phyloP scores from a whole-genome alignment of 164 flowering plant genomes.

The Chloranthus sessilifolius region DNA sequence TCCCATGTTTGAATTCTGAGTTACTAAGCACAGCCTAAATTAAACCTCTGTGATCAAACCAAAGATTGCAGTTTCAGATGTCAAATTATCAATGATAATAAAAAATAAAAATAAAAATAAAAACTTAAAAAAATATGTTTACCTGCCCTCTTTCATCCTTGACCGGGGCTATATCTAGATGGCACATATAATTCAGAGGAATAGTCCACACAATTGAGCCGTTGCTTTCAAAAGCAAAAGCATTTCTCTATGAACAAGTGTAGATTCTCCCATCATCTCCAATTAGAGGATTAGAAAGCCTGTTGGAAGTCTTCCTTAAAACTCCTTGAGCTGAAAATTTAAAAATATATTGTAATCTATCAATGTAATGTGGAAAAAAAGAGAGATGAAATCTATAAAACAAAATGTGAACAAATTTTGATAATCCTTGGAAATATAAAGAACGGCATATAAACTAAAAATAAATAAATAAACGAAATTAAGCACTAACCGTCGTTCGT shows the following conservation, averaged over 20 bases:
- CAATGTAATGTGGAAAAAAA: not conserved
- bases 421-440: not conserved
- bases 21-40: too few species aligned
- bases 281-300: conserved; percentile 61
- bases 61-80: too few species aligned
- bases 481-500: too few species aligned
- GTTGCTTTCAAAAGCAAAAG: conserved; percentile 69
- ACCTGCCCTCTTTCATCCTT: conserved; percentile 58
- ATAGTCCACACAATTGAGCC: conserved; percentile 69
- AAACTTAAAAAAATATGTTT: too few species aligned
- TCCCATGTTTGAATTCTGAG: too few species aligned
- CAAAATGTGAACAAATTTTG: not conserved
- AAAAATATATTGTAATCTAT: too few species aligned
- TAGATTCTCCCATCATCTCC: conserved; percentile 76
- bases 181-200: conserved; percentile 55
- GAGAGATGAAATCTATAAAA: not conserved
- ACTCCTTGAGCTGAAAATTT: conserved; percentile 37
- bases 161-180: conserved; percentile 44
- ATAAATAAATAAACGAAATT: too few species aligned
- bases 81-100: too few species aligned
- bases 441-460: not conserved
- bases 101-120: too few species aligned
- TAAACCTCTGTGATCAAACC: too few species aligned
- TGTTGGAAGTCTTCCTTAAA: conserved; percentile 19
- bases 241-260: conserved; percentile 50